These are phyloP conservation scores for Coccomyxa sp. DNA, from an alignment of 139 green algal species.

Conservation along the genomic window DNA sequence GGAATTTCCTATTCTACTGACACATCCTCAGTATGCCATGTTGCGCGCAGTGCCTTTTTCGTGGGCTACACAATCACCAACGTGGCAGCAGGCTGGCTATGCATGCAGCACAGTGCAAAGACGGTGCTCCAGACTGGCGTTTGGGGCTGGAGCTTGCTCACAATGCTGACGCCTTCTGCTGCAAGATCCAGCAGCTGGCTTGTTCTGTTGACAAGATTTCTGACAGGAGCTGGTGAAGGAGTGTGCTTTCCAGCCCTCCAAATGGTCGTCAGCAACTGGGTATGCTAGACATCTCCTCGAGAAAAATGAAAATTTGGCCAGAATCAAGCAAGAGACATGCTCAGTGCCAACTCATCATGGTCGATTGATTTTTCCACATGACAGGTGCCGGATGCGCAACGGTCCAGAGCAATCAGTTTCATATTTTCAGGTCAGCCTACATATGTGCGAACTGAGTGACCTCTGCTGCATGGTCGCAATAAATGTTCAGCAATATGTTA, in stretches of 20 bases:
- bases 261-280: conserved; percentile 40
- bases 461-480: not conserved
- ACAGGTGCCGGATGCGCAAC: conserved; percentile 16
- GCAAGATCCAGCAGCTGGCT: conserved; percentile 28
- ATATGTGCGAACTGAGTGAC: not conserved
- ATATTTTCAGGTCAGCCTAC: conserved; percentile 39
- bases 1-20: too few relatives aligned
- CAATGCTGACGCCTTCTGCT: conserved; percentile 61
- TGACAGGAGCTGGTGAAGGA: conserved; percentile 76
- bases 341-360: too few relatives aligned
- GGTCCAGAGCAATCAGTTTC: conserved; percentile 41
- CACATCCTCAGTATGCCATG: too few relatives aligned
- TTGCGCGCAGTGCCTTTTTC: conserved; percentile 52
- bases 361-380: too few relatives aligned
- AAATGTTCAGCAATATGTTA: too few relatives aligned
- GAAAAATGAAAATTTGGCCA: too few relatives aligned
- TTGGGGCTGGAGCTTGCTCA: conserved; percentile 70
- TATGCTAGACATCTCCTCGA: conserved; percentile 3
- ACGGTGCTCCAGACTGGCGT: conserved; percentile 61
- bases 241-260: conserved; percentile 78
- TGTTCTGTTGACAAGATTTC: conserved; percentile 23
- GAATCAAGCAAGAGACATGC: too few relatives aligned
- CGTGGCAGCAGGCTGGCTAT: conserved; percentile 39
- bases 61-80: conserved; percentile 73
- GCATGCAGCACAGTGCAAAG: conserved; percentile 48